Evolutionary conservation across 345 rosid genomes (phyloP).

Genomic region (Reutealis trisperma): DNA sequence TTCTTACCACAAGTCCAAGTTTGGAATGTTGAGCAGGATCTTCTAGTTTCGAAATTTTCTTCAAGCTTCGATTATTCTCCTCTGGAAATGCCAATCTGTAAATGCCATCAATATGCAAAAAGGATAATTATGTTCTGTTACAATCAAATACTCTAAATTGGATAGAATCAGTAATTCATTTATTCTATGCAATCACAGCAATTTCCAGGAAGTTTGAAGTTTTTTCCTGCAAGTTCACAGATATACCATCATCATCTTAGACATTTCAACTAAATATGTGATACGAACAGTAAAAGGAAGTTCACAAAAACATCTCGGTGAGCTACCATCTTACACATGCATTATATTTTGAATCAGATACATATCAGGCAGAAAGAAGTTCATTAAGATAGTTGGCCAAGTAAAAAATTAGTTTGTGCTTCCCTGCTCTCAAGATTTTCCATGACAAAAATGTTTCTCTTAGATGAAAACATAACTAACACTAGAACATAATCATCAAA

Average conservation of each 20-base stretch:
- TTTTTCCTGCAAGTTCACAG: not conserved
- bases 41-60: conserved; percentile 74
- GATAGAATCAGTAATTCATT: not conserved
- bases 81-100: conserved; percentile 85
- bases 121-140: no score
- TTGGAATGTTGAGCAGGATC: conserved; percentile 69
- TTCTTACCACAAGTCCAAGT: conserved; percentile 70
- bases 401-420: not conserved
- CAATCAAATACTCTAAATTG: not conserved
- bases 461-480: not conserved
- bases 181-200: not conserved
- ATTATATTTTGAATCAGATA: not conserved
- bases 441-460: no score
- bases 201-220: not conserved
- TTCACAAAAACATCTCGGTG: not conserved
- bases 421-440: not conserved
- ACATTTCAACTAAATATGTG: not conserved
- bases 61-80: conserved; percentile 63
- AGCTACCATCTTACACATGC: not conserved
- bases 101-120: not conserved
- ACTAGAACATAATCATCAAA: no score
- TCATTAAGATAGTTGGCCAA: not conserved
- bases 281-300: not conserved
- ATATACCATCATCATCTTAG: not conserved
- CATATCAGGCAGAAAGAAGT: not conserved